A percentile compares a stretch with the other conserved stretches of the same genome.
Conservation (phyloP, 2,329 filamentous ascomycete genomes). For the Emmonsiellopsis sp. region DNA sequence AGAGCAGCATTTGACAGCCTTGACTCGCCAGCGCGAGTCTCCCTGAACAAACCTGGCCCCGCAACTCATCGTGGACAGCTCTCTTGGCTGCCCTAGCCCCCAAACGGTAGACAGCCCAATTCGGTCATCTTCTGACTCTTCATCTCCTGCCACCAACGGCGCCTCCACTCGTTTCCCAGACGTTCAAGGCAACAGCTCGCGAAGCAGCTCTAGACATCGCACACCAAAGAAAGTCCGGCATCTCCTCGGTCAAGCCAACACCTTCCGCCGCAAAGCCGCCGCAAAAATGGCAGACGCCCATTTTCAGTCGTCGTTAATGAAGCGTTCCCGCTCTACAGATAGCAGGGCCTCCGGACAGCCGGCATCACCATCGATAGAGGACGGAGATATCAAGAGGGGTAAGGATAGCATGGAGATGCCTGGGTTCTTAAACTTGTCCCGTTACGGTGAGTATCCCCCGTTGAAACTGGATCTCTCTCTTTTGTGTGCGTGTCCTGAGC, state of each 20-base stretch:
- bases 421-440: constrained; percentile 29
- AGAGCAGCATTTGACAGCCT: background rate
- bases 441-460: constrained; percentile 22
- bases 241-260: constrained; percentile 32
- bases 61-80: constrained; percentile 30
- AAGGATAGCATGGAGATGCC: constrained; percentile 22
- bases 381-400: constrained; percentile 16
- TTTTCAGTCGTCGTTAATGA: constrained; percentile 25
- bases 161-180: background rate
- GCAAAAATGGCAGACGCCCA: constrained; percentile 34
- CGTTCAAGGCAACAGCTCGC: background rate
- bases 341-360: constrained; percentile 18
- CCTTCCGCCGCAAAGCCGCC: constrained; percentile 29
- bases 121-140: background rate
- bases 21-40: constrained; percentile 15
- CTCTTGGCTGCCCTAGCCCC: constrained; percentile 34
- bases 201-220: constrained; percentile 4
- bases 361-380: constrained; percentile 7
- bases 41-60: constrained; percentile 30
- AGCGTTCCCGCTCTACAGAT: constrained; percentile 29
- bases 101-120: constrained; percentile 26
- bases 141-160: background rate
- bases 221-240: constrained; percentile 31
- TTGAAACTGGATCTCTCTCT: background rate
- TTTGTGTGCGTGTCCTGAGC: background rate